Conservation (phyloP, 2,329 filamentous ascomycete species). For the Fusarium siculi region DNA sequence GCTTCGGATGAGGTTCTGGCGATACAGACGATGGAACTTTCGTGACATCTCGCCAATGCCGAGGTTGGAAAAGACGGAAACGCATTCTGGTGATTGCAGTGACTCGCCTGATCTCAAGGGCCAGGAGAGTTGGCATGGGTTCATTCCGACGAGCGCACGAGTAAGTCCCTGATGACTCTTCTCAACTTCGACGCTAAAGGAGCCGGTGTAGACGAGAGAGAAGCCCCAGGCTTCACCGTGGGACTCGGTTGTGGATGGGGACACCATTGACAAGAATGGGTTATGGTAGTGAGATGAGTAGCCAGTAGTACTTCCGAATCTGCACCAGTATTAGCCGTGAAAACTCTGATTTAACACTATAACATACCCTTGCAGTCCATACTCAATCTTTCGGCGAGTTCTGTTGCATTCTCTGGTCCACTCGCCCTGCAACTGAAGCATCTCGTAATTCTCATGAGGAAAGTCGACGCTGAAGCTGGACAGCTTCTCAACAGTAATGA, state of each 20-base stretch:
- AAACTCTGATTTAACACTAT: accelerated
- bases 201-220: slow-evolving; percentile 72
- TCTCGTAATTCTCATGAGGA: slow-evolving; percentile 68
- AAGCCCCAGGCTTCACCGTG: slow-evolving; percentile 72
- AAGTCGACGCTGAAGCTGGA: slow-evolving; percentile 71
- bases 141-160: slow-evolving; percentile 69
- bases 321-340: slow-evolving; percentile 34
- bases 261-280: slow-evolving; percentile 68
- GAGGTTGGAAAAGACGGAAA: slow-evolving; percentile 67
- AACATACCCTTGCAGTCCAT: slow-evolving; percentile 63
- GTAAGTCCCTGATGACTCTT: slow-evolving; percentile 71
- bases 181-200: slow-evolving; percentile 70
- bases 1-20: slow-evolving; percentile 68
- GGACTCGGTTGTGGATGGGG: slow-evolving; percentile 68
- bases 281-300: slow-evolving; percentile 74
- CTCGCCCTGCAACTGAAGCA: slow-evolving; percentile 71
- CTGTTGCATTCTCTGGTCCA: slow-evolving; percentile 69
- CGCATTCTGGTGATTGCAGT: slow-evolving; percentile 70
- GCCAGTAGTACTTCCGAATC: slow-evolving; percentile 69
- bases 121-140: slow-evolving; percentile 70
- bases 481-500: slow-evolving; percentile 65
- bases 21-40: slow-evolving; percentile 69
- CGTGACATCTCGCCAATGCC: slow-evolving; percentile 72
- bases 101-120: slow-evolving; percentile 64
- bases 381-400: slow-evolving; percentile 65